Percentiles rank a stretch among this genome's conserved stretches.
These are phyloP conservation scores for Babesia sp. DNA, from an alignment of 169 alveolate genomes.

Conservation along the genomic window DNA sequence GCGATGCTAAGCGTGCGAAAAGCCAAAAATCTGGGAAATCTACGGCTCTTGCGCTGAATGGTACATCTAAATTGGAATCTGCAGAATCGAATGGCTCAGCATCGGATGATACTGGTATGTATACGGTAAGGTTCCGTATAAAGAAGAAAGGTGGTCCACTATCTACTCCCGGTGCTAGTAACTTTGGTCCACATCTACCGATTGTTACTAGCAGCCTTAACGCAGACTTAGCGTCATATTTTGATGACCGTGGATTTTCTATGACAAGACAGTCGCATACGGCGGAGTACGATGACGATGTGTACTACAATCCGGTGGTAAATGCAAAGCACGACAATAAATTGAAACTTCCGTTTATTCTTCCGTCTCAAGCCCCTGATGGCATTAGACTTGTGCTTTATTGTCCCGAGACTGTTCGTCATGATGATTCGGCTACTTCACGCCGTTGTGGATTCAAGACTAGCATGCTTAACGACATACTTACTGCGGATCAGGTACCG, in stretches of 20 bases:
- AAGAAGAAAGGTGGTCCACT: constrained; percentile 9
- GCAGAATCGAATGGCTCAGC: background rate
- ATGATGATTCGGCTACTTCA: background rate
- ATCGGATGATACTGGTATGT: background rate
- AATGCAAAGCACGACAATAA: constrained; percentile 55
- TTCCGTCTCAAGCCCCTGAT: constrained; percentile 63
- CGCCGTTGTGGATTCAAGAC: constrained; percentile 19
- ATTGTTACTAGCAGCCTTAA: background rate
- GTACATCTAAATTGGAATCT: background rate
- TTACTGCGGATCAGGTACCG: constrained; percentile 45
- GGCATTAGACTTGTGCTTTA: constrained; percentile 56
- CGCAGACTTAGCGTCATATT: background rate
- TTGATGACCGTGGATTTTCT: constrained; percentile 9
- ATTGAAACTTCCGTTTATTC: constrained; percentile 48
- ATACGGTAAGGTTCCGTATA: constrained; percentile 4
- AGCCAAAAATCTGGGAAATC: background rate
- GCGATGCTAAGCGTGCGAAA: constrained; percentile 7
- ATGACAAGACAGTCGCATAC: background rate
- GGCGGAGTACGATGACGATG: constrained; percentile 40
- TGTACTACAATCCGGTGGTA: constrained; percentile 51
- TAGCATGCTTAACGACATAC: constrained; percentile 23
- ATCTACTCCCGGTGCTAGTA: background rate
- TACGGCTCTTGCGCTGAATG: background rate
- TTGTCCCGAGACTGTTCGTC: constrained; percentile 22
- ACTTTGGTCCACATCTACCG: background rate